Evolutionary conservation across 1,284 basidiomycete genomes (phyloP).

Genomic region (Heliocybe sulcata): DNA sequence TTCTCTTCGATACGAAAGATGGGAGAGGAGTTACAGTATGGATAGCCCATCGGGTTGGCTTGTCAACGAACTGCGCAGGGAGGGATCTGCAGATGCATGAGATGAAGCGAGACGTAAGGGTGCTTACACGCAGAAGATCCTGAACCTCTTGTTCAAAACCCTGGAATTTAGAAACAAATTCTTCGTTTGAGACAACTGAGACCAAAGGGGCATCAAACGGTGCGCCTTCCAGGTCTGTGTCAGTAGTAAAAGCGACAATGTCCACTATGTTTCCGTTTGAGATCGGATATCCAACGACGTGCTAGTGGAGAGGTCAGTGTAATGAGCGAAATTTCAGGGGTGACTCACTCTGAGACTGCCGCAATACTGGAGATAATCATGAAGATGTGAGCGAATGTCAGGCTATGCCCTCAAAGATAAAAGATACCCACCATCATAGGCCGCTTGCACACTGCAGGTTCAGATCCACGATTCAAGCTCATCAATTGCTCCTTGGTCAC

Average conservation of each 20-base stretch:
- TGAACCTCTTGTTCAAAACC: constrained; percentile 25
- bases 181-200: constrained; percentile 15
- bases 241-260: constrained; percentile 20
- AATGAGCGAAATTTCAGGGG: not conserved
- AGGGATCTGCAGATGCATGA: not conserved
- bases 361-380: too few species aligned
- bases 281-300: constrained; percentile 25
- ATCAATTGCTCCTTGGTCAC: constrained; percentile 21
- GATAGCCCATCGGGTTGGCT: constrained; percentile 24
- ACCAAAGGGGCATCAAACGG: constrained; percentile 20
- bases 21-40: constrained; percentile 19
- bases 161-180: constrained; percentile 18
- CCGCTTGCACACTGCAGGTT: constrained; percentile 9
- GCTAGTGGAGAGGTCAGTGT: constrained; percentile 11
- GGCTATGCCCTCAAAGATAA: not conserved
- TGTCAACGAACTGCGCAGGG: constrained; percentile 20
- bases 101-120: not conserved
- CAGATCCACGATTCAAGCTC: constrained; percentile 12
- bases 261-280: constrained; percentile 22
- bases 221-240: constrained; percentile 17
- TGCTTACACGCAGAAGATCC: constrained; percentile 19
- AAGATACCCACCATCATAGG: constrained; percentile 23
- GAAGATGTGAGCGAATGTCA: not conserved
- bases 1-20: constrained; percentile 14
- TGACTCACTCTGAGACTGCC: constrained; percentile 20